These are phyloP conservation scores for Pichia inconspicua DNA, from an alignment of 1,139 yeast genomes.

Conservation along the genomic window DNA sequence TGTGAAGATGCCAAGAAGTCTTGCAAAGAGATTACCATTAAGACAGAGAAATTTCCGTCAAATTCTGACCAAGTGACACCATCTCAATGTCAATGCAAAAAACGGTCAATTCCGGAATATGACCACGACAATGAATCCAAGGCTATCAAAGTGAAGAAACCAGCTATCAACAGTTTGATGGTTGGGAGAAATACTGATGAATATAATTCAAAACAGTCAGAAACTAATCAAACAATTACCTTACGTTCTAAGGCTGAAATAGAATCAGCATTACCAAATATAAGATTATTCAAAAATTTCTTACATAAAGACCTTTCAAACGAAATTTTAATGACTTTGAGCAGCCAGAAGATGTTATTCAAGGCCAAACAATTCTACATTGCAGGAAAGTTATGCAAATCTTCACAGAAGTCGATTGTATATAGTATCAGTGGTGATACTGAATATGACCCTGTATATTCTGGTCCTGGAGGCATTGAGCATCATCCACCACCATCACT, in stretches of 20 bases:
- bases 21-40: too few species aligned
- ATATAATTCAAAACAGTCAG: not conserved
- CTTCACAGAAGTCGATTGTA: constrained; percentile 43
- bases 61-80: too few species aligned
- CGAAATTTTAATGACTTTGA: constrained; percentile 33
- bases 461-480: not conserved
- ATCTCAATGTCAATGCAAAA: too few species aligned
- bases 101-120: too few species aligned
- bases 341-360: constrained; percentile 36
- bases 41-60: too few species aligned
- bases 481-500: constrained; percentile 27
- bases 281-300: constrained; percentile 43
- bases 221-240: constrained; percentile 16
- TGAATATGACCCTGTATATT: constrained; percentile 8
- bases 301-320: constrained; percentile 45
- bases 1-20: not conserved
- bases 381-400: constrained; percentile 50
- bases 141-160: too few species aligned
- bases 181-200: too few species aligned
- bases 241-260: constrained; percentile 38
- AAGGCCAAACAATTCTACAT: constrained; percentile 41
- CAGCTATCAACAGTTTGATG: too few species aligned
- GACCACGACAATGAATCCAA: too few species aligned
- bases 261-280: constrained; percentile 35
- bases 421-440: constrained; percentile 28